phyloP scores from a whole-genome alignment of 768 basidiomycete species.

The Naganishia friedmannii region DNA sequence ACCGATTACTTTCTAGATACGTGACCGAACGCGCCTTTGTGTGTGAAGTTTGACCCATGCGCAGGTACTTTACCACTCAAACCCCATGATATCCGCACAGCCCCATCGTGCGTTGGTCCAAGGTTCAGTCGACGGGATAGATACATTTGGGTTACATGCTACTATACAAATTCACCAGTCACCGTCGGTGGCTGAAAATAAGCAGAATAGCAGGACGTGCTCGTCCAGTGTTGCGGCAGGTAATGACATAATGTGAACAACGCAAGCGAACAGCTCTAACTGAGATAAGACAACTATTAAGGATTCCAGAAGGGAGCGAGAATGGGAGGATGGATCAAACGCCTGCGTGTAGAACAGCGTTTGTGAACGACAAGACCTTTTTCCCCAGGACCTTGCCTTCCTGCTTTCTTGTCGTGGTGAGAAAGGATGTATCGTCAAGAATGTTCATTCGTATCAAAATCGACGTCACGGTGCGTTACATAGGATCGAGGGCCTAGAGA shows the following conservation, averaged over 20 bases:
- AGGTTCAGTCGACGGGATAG: neutral
- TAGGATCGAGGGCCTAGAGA: constrained; percentile 4
- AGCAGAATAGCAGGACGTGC: neutral
- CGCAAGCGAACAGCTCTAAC: constrained; percentile 1
- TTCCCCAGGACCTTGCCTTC: neutral
- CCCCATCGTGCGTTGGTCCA: neutral
- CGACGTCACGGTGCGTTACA: constrained; percentile 26
- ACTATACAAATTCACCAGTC: neutral
- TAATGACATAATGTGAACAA: constrained; percentile 21
- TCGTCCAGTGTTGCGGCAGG: neutral
- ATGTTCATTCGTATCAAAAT: constrained; percentile 25
- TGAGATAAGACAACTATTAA: constrained; percentile 22
- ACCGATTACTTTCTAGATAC: no score
- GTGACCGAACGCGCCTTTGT: no score
- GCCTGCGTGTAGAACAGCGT: neutral
- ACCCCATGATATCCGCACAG: no score
- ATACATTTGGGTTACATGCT: neutral
- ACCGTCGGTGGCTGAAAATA: no score
- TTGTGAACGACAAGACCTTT: neutral
- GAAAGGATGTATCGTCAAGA: constrained; percentile 12
- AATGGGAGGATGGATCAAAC: neutral
- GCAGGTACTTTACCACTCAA: no score
- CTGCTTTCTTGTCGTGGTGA: neutral
- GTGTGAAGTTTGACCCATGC: no score
- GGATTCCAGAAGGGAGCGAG: constrained; percentile 5